Conservation (phyloP, 2,329 filamentous ascomycete genomes). For the Sodiomyces alkalinus region DNA sequence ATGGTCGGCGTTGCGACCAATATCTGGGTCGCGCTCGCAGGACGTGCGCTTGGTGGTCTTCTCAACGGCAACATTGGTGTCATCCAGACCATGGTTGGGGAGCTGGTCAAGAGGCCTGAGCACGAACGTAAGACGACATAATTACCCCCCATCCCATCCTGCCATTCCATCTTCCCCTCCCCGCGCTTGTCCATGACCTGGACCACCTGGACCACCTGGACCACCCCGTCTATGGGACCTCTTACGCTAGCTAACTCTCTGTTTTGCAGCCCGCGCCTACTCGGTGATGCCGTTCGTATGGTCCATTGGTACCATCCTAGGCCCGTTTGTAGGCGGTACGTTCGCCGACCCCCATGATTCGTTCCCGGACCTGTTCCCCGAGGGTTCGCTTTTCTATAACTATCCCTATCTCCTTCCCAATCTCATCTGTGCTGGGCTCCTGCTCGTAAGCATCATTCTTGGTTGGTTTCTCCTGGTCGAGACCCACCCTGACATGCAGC, state of each 20-base stretch:
- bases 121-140: slow-evolving; percentile 60
- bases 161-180: no score
- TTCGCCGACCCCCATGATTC: slow-evolving; percentile 65
- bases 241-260: no score
- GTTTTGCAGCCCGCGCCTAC: slow-evolving; percentile 56
- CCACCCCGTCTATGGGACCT: no score
- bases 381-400: slow-evolving; percentile 52
- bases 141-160: no score
- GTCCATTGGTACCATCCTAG: slow-evolving; percentile 79
- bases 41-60: slow-evolving; percentile 62
- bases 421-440: slow-evolving; percentile 61
- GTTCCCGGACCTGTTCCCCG: slow-evolving; percentile 57
- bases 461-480: slow-evolving; percentile 76
- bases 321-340: slow-evolving; percentile 74
- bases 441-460: slow-evolving; percentile 63
- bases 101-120: slow-evolving; percentile 68
- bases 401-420: slow-evolving; percentile 88
- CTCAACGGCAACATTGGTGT: slow-evolving; percentile 88
- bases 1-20: slow-evolving; percentile 71
- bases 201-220: no score
- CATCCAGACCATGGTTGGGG: slow-evolving; percentile 85
- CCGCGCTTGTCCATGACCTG: background rate
- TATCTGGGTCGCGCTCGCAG: slow-evolving; percentile 69
- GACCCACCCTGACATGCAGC: slow-evolving; percentile 49
- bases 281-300: slow-evolving; percentile 91